Base-by-base conservation (phyloP, 164 flowering plant species). In the Dillenia turbinata region DNA sequence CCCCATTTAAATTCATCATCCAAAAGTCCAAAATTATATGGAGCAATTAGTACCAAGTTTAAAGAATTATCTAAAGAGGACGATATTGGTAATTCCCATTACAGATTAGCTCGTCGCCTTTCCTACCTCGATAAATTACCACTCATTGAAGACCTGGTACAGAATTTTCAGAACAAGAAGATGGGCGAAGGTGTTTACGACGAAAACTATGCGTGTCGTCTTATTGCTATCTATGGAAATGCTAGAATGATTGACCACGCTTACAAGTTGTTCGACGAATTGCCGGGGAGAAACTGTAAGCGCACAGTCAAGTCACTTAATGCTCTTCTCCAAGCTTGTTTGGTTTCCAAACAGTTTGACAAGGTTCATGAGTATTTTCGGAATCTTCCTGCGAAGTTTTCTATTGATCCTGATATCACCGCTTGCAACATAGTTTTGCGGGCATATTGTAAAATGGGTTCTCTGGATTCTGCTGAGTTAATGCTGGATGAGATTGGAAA, bases 191-290 rank as follows among this genome's bases (percentile, higher is more conserved):
- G 70, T 52, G 65, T 74, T 15, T 14, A 68, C 33, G 63, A 61
- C 4, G 89, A 87, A 59, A 76, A 78, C 9, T 82, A 79, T 49
- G 73, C 74, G 0, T 53, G 69, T 8, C 60, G 82, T 1, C 60
- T 85, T 51, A 77, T 88, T 5, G 0, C 9, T 2, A 68, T 84
- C 0, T 83, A 87, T 60, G 89, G 89, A 0, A 73, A 70, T 56
- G 56, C 86, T 6, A 85, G 84, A 9, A 81, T 87, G 92, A 74
- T 75, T 33, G 77, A 79, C 3, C 71, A 81, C 33, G 93, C 93
- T 26, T 67, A 10, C 33, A 76, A 81, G 62, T 15, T 76, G 83
- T 84, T 87, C 70, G 89, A 85, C 44, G 77, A 87, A 78, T 71
- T 86, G 86, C 85, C 86, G 12, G 65, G 69, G 2, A 56, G 62